phyloP scores from a whole-genome alignment of 768 basidiomycete species.

The Leccinum longicurvipes region DNA sequence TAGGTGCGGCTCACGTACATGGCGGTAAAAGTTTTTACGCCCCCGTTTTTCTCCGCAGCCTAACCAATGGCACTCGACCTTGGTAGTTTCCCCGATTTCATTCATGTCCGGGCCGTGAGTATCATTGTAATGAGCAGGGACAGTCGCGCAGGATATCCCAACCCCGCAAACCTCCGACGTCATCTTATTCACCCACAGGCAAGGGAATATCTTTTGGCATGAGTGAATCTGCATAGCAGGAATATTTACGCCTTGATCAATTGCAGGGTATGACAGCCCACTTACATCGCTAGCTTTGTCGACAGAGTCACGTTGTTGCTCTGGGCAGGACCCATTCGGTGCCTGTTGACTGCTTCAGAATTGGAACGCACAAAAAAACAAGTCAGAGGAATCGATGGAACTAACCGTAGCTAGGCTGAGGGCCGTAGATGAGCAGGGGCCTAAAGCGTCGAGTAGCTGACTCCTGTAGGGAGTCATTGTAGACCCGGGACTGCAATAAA shows the following conservation, averaged over 20 bases:
- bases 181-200: not conserved
- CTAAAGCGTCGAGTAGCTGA: not conserved
- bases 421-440: not conserved
- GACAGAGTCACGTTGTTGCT: not conserved
- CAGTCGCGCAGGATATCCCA: not conserved
- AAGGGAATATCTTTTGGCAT: not conserved
- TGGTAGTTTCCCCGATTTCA: fast-evolving
- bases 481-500: not conserved
- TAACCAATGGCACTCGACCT: not conserved
- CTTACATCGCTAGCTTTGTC: not conserved
- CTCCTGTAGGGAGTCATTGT: not conserved
- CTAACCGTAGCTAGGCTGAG: too few relatives aligned
- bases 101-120: not conserved
- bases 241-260: not conserved
- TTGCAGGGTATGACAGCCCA: not conserved
- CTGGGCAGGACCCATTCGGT: not conserved
- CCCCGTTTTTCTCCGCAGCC: fast-evolving
- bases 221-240: not conserved
- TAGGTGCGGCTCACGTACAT: not conserved
- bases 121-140: not conserved
- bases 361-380: not conserved
- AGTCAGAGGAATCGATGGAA: not conserved
- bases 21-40: conserved; percentile 7
- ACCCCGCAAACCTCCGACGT: not conserved
- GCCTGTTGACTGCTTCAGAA: not conserved